phyloP scores from a whole-genome alignment of 179 eudicot genomes.

The Gypsophila paniculata region DNA sequence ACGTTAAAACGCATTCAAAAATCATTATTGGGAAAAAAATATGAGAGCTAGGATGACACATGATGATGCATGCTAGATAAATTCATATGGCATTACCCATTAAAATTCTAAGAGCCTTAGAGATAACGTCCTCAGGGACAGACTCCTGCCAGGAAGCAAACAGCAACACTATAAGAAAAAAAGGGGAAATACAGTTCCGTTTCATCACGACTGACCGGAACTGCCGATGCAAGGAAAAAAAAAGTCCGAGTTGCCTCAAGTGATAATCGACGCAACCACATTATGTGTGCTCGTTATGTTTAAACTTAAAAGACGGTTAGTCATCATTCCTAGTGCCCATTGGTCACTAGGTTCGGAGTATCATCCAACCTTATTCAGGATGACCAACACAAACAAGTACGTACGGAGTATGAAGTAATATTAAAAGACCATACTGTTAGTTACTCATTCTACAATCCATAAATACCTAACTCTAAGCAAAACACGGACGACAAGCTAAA shows the following conservation, averaged over 20 bases:
- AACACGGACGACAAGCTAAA: not conserved
- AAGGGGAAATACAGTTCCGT: not conserved
- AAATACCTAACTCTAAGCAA: not conserved
- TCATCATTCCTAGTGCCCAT: not conserved
- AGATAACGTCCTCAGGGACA: constrained; percentile 73
- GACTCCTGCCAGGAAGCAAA: constrained; percentile 59
- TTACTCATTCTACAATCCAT: too few relatives aligned
- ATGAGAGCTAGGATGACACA: too few relatives aligned
- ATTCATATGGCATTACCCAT: constrained; percentile 48
- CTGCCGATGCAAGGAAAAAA: not conserved
- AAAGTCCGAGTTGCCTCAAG: not conserved
- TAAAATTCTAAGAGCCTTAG: constrained; percentile 63
- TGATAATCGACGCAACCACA: not conserved
- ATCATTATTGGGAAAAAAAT: not conserved
- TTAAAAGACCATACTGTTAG: not conserved
- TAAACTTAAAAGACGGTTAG: not conserved
- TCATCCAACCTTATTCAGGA: not conserved
- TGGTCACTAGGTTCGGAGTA: not conserved
- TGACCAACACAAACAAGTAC: not conserved
- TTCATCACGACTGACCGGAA: not conserved
- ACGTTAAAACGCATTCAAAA: not conserved
- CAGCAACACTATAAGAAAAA: constrained; percentile 20
- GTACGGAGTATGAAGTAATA: not conserved
- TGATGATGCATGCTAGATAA: constrained; percentile 4
- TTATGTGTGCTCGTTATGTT: not conserved